Evolutionary conservation across 2,329 filamentous ascomycete genomes (phyloP), one percentile per base, ranked within the genome.

Genomic region (Volutella citrinella): DNA sequence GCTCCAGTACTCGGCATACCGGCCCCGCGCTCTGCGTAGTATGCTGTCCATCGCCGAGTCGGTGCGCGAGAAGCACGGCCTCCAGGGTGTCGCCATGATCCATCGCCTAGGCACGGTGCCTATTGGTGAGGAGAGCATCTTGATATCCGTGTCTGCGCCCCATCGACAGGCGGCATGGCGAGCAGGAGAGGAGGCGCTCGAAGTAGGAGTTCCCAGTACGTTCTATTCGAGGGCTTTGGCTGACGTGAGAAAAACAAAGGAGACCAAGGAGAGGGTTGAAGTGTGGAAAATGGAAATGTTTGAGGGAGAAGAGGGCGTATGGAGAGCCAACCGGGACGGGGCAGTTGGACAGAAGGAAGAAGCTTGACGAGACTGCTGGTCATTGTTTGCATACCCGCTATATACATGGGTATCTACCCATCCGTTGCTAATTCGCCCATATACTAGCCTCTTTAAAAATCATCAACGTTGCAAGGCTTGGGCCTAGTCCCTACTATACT

Each of bases 201-300:
- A 97, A 66, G n/a, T n/a, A n/a, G n/a, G n/a, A n/a, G n/a, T n/a
- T n/a, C n/a, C n/a, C n/a, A n/a, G n/a, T n/a, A n/a, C n/a, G n/a
- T n/a, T n/a, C n/a, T n/a, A n/a, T n/a, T n/a, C n/a, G n/a, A n/a
- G n/a, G n/a, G n/a, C n/a, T n/a, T n/a, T n/a, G n/a, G n/a, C n/a
- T n/a, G n/a, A n/a, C n/a, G n/a, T n/a, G n/a, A n/a, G n/a, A n/a
- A n/a, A n/a, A n/a, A n/a, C n/a, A n/a, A n/a, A n/a, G n/a, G 69
- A 78, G 57, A 88, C 87, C 55, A 98, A 97, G 68, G 78, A 76
- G 35, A 80, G 74, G 46, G 87, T 87, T n/a, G 93, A 98, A 68
- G 82, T 98, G 25, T 96, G 91, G 91, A 96, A 96, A 66, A 70
- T 80, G 46, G 91, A 97, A 66, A 84, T 88, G 59, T 96, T 96